Conservation (phyloP, 805 yeast genomes). For the Brettanomyces bruxellensis region DNA sequence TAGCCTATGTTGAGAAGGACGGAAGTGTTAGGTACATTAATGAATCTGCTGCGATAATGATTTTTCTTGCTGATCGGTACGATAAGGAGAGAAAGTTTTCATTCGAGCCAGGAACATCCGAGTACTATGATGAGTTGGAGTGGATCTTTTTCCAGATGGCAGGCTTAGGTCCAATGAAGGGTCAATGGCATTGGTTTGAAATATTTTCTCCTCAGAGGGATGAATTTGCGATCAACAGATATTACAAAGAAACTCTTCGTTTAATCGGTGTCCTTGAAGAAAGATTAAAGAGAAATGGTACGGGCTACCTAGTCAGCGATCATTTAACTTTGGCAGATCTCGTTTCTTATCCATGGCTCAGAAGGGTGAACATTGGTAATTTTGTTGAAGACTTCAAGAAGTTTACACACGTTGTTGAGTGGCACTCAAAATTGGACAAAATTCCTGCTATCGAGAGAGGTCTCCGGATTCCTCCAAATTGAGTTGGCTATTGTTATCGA, state of each 20-base stretch:
- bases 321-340: constrained; percentile 54
- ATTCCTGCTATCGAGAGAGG: constrained; percentile 29
- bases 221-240: constrained; percentile 47
- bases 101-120: constrained; percentile 27
- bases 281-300: constrained; percentile 35
- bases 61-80: constrained; percentile 50
- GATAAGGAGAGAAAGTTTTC: constrained; percentile 44
- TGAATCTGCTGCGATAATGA: constrained; percentile 56
- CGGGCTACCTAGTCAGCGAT: constrained; percentile 53
- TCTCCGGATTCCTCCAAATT: constrained; percentile 9
- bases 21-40: constrained; percentile 37
- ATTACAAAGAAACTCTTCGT: constrained; percentile 40
- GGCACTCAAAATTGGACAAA: constrained; percentile 28
- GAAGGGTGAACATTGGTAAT: neutral
- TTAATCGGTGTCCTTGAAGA: constrained; percentile 46
- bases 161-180: constrained; percentile 54
- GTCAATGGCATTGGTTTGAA: constrained; percentile 48
- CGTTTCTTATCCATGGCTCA: constrained; percentile 36
- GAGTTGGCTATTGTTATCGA: neutral
- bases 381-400: constrained; percentile 16
- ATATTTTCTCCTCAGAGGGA: constrained; percentile 38
- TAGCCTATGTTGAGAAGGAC: constrained; percentile 30
- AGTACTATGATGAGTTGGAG: constrained; percentile 45
- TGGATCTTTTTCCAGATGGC: constrained; percentile 52
- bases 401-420: constrained; percentile 31